These are phyloP conservation scores for Endocalyx cinctus DNA, from an alignment of 2,329 filamentous ascomycete genomes.

Conservation along the genomic window DNA sequence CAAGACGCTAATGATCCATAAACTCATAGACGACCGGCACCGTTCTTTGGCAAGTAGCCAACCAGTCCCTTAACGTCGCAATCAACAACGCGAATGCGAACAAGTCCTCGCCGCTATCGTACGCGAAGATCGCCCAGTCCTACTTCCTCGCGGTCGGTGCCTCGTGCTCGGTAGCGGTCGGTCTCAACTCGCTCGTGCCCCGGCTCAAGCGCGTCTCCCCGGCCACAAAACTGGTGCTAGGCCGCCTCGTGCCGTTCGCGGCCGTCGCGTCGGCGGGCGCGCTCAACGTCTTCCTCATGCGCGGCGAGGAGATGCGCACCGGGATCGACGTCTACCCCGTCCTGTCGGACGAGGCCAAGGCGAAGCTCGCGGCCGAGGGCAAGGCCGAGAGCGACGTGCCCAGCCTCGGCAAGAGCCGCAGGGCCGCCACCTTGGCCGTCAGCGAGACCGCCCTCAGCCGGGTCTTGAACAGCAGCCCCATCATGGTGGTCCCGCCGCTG, in stretches of 20 bases:
- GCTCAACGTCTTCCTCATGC: conserved; percentile 96
- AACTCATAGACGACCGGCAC: conserved; percentile 66
- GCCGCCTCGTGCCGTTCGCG: conserved; percentile 90
- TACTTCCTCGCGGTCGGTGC: conserved; percentile 90
- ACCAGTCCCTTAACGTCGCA: conserved; percentile 96
- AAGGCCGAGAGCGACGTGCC: conserved; percentile 60
- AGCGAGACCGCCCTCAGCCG: conserved; percentile 88
- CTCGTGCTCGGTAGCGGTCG: conserved; percentile 88
- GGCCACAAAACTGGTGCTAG: conserved; percentile 69
- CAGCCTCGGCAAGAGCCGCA: conserved; percentile 80
- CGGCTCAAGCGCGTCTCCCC: conserved; percentile 73
- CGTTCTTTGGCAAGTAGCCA: conserved; percentile 89
- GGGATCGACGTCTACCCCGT: conserved; percentile 92
- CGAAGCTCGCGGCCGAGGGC: conserved; percentile 50
- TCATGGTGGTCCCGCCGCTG: conserved; percentile 94
- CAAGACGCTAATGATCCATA: conserved; percentile 6
- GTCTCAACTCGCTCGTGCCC: conserved; percentile 85
- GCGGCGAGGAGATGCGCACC: conserved; percentile 85
- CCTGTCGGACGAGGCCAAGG: conserved; percentile 65
- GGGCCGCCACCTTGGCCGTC: conserved; percentile 83
- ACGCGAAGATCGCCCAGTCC: conserved; percentile 76
- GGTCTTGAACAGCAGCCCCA: conserved; percentile 89
- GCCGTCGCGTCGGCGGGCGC: conserved; percentile 88
- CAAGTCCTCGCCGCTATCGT: conserved; percentile 87
- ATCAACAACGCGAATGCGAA: conserved; percentile 98